Conservation (phyloP, 139 green algal species). For the Picochlorum sp. region DNA sequence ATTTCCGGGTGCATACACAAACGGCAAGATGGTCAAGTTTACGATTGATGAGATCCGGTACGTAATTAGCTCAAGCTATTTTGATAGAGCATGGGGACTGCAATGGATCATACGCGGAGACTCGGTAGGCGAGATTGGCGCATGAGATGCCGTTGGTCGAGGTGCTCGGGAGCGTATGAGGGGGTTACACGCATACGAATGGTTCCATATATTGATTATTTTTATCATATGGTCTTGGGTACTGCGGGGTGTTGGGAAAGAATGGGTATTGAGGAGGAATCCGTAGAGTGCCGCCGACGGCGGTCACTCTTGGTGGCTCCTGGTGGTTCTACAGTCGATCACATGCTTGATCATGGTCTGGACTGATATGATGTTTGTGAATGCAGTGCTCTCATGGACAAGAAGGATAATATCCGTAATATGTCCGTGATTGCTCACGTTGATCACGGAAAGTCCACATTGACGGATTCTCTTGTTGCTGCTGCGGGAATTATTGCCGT, state of each 20-base stretch:
- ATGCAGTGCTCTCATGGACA: constrained; percentile 68
- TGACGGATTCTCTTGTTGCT: constrained; percentile 97
- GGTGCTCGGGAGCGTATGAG: no score
- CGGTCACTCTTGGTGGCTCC: not conserved
- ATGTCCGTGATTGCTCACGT: constrained; percentile 90
- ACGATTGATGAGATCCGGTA: constrained; percentile 61
- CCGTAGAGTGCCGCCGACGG: not conserved
- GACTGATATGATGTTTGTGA: not conserved
- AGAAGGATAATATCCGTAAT: constrained; percentile 87
- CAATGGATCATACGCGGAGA: no score
- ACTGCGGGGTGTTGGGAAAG: not conserved
- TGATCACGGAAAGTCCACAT: constrained; percentile 89
- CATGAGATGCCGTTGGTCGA: no score
- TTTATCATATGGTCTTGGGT: not conserved
- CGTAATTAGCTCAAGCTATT: not conserved
- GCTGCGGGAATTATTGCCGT: constrained; percentile 97
- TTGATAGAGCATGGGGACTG: not conserved
- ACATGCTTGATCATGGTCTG: not conserved
- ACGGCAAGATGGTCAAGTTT: constrained; percentile 57
- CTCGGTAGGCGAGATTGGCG: no score
- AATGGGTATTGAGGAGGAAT: not conserved
- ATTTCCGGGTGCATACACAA: not conserved
- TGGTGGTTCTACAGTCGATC: not conserved
- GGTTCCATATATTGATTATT: no score
- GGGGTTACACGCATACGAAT: no score